Conservation (phyloP, 148 eudicot genomes). For the Chenopodium album region DNA sequence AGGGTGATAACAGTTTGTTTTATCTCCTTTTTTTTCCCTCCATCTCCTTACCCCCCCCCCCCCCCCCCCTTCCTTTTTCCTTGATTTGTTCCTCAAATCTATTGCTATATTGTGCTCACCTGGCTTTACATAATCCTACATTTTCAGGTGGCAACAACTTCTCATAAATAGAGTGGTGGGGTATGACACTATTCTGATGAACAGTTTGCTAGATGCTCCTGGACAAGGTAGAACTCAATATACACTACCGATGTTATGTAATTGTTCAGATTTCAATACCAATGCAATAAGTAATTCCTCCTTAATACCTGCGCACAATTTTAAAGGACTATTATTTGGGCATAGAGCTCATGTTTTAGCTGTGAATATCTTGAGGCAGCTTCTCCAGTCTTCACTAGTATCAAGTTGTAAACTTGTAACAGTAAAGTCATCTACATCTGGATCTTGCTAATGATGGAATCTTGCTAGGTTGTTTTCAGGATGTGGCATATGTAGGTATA, state of each 20-base stretch:
- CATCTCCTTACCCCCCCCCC: neutral
- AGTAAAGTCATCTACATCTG: neutral
- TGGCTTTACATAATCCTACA: neutral
- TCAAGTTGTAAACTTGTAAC: neutral
- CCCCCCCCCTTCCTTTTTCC: no score
- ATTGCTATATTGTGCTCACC: constrained; percentile 5
- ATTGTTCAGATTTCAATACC: neutral
- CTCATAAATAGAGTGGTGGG: constrained; percentile 95
- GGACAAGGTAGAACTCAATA: constrained; percentile 63
- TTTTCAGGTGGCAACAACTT: constrained; percentile 95
- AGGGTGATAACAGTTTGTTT: no score
- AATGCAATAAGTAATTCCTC: neutral
- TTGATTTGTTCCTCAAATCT: no score
- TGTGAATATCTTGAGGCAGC: neutral
- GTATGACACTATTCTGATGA: constrained; percentile 95
- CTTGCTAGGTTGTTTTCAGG: neutral
- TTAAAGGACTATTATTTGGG: neutral
- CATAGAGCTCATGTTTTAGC: neutral
- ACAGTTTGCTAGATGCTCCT: constrained; percentile 83
- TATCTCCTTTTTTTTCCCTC: neutral
- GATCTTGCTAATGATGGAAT: neutral
- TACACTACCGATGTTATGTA: no score
- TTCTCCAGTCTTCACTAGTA: neutral
- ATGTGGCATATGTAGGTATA: neutral
- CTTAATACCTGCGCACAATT: neutral